Conservation (phyloP, 805 yeast genomes). For the Candida manassasensis region DNA sequence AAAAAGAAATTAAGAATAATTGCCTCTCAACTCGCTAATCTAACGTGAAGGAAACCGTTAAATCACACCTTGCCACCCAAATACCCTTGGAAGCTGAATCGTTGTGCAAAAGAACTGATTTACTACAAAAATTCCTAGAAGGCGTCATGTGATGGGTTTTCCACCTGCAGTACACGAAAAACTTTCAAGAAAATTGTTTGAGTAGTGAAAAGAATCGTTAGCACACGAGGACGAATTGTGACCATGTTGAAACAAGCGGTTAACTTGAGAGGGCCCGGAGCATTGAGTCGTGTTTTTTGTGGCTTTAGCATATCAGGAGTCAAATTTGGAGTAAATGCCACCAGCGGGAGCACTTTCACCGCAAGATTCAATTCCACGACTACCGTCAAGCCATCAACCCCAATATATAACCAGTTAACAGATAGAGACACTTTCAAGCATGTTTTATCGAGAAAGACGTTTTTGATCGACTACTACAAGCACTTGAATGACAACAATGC, state of each 20-base stretch:
- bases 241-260: neutral
- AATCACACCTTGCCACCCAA: no score
- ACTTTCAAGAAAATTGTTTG: neutral
- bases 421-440: slow-evolving; percentile 55
- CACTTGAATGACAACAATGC: slow-evolving; percentile 62
- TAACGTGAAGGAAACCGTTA: no score
- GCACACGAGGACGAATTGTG: neutral
- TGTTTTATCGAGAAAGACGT: slow-evolving; percentile 75
- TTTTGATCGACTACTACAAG: slow-evolving; percentile 74
- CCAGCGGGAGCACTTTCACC: neutral
- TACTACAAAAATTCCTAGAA: no score
- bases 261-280: neutral
- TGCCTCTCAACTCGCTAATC: no score
- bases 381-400: slow-evolving; percentile 5
- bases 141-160: neutral
- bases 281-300: neutral
- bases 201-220: neutral
- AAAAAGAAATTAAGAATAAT: no score
- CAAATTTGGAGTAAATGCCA: neutral
- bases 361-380: slow-evolving; percentile 1
- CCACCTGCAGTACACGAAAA: neutral
- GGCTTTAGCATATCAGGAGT: neutral
- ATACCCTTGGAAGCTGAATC: no score
- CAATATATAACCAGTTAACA: slow-evolving; percentile 4
- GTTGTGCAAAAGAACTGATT: no score